Conservation (phyloP, 2,329 filamentous ascomycete genomes). For the Diaporthe amygdali region DNA sequence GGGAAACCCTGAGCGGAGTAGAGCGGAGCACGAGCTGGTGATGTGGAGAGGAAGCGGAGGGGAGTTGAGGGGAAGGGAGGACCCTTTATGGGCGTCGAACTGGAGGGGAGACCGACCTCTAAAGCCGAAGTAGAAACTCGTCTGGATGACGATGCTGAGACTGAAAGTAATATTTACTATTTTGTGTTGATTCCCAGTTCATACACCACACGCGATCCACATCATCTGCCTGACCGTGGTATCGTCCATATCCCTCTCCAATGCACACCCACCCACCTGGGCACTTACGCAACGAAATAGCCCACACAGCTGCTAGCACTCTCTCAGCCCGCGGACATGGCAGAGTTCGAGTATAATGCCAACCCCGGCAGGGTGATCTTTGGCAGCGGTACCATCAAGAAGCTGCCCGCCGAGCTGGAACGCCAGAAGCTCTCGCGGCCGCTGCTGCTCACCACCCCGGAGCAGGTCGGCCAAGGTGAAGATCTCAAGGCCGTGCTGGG, state of each 20-base stretch:
- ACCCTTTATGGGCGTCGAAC: neutral
- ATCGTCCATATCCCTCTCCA: neutral
- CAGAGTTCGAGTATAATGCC: slow-evolving; percentile 58
- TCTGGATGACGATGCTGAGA: neutral
- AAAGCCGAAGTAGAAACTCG: too few species aligned
- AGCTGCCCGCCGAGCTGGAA: slow-evolving; percentile 44
- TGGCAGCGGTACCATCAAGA: slow-evolving; percentile 55
- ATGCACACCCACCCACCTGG: neutral
- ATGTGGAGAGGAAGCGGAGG: neutral
- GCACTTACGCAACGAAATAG: too few species aligned
- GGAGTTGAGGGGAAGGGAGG: neutral
- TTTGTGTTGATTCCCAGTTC: neutral
- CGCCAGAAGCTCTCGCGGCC: slow-evolving; percentile 51
- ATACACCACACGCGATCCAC: neutral
- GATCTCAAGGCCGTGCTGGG: slow-evolving; percentile 47
- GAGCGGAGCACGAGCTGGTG: too few species aligned
- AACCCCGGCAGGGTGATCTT: slow-evolving; percentile 58
- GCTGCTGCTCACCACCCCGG: slow-evolving; percentile 58
- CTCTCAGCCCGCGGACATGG: slow-evolving; percentile 38
- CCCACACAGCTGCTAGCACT: neutral
- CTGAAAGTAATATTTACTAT: neutral
- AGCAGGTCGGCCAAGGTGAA: slow-evolving; percentile 51
- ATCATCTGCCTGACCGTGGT: neutral
- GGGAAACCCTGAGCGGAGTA: neutral
- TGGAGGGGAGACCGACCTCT: too few species aligned